Evolutionary conservation across 2,329 filamentous ascomycete species (phyloP).

Genomic region (Sporothrix sp.): DNA sequence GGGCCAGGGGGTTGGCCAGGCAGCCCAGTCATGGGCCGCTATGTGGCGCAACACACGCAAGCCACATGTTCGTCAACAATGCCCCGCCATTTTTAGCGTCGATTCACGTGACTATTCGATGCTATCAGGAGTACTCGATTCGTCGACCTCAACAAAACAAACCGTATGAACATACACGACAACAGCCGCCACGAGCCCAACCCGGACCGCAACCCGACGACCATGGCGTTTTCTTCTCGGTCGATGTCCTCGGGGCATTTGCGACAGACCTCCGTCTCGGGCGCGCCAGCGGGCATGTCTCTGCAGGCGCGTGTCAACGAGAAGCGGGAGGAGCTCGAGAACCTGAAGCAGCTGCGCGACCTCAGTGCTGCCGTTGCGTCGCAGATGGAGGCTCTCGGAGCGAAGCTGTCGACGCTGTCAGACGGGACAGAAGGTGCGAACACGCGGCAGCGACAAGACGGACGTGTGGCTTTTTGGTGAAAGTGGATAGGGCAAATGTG

Average conservation of each 20-base stretch:
- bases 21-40: constrained; percentile 10
- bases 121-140: too few relatives aligned
- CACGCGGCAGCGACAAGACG: too few relatives aligned
- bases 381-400: constrained; percentile 74
- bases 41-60: constrained; percentile 12
- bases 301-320: constrained; percentile 70
- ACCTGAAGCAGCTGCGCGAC: constrained; percentile 65
- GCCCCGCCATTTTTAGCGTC: constrained; percentile 7
- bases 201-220: background rate
- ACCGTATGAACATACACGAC: too few relatives aligned
- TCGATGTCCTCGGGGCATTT: constrained; percentile 53
- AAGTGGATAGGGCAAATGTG: too few relatives aligned
- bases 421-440: constrained; percentile 66
- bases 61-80: constrained; percentile 14
- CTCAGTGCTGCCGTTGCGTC: constrained; percentile 67
- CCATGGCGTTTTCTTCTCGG: constrained; percentile 18
- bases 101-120: too few relatives aligned
- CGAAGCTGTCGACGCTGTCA: constrained; percentile 66
- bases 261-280: constrained; percentile 48
- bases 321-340: constrained; percentile 76
- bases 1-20: constrained; percentile 16
- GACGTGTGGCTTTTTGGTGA: background rate
- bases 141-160: too few relatives aligned
- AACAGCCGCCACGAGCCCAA: background rate
- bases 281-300: constrained; percentile 48